Conservation (phyloP, 768 basidiomycete genomes). For the Amanita polypyramis region DNA sequence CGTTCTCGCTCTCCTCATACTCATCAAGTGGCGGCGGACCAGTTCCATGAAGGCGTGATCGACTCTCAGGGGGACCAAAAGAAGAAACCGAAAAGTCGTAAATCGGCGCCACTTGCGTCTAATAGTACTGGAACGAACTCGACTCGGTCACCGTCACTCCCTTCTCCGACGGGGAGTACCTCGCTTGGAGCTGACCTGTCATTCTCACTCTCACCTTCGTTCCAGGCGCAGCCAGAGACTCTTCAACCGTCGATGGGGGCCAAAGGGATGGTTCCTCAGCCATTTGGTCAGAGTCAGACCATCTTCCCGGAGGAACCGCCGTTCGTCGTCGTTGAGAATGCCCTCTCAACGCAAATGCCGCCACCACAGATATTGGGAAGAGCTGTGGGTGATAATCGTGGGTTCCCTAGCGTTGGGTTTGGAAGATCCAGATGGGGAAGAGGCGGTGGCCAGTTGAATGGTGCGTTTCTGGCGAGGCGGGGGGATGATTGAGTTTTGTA, state of each 20-base stretch:
- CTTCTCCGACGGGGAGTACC: neutral
- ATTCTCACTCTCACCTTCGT: neutral
- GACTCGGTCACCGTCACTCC: neutral
- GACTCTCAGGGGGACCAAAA: neutral
- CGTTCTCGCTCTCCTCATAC: neutral
- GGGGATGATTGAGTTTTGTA: neutral
- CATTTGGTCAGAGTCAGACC: neutral
- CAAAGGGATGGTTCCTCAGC: neutral
- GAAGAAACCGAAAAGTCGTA: neutral
- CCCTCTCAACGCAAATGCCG: too few species aligned
- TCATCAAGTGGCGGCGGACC: neutral
- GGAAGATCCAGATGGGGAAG: neutral
- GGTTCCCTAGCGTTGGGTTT: slow-evolving; percentile 1
- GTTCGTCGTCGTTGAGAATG: neutral
- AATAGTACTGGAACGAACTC: slow-evolving; percentile 1
- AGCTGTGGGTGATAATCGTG: neutral
- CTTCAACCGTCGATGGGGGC: neutral
- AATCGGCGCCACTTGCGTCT: neutral
- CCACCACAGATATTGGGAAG: neutral
- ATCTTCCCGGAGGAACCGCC: neutral
- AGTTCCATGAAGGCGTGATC: neutral
- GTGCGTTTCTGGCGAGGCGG: slow-evolving; percentile 1
- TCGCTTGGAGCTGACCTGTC: slow-evolving; percentile 1
- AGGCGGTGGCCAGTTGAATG: neutral
- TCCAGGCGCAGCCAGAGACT: neutral